Percentiles rank a stretch among this genome's conserved stretches.
These are phyloP conservation scores for Trichoderma simmonsii DNA, from an alignment of 2,329 filamentous ascomycete genomes.

Conservation along the genomic window DNA sequence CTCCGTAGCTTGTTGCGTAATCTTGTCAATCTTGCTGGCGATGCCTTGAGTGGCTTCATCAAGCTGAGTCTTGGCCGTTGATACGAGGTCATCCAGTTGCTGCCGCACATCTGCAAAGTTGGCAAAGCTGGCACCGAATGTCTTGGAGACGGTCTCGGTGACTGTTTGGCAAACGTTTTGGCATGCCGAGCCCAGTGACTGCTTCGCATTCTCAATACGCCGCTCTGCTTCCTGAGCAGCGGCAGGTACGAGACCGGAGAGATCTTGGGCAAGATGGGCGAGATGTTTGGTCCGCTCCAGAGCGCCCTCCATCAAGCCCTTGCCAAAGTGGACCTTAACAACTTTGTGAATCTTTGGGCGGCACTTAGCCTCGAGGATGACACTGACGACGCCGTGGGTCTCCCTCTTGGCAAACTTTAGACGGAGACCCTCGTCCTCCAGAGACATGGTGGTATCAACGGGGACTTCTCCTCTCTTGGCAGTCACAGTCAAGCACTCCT, in stretches of 20 bases:
- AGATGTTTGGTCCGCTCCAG: constrained; percentile 44
- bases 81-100: constrained; percentile 25
- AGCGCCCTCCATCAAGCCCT: constrained; percentile 42
- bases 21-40: constrained; percentile 21
- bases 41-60: constrained; percentile 22
- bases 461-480: constrained; percentile 47
- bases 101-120: constrained; percentile 25
- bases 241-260: constrained; percentile 40
- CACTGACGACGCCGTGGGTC: constrained; percentile 55
- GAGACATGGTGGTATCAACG: constrained; percentile 48
- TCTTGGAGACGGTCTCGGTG: constrained; percentile 30
- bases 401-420: constrained; percentile 53
- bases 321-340: constrained; percentile 59
- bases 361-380: constrained; percentile 56
- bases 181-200: constrained; percentile 33
- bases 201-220: constrained; percentile 34
- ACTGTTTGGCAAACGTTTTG: constrained; percentile 26
- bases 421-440: constrained; percentile 49
- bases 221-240: constrained; percentile 39
- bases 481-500: constrained; percentile 54
- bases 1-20: constrained; percentile 23
- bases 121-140: constrained; percentile 23
- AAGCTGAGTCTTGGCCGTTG: constrained; percentile 22
- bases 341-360: constrained; percentile 60
- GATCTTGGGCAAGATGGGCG: constrained; percentile 41